Base-by-base conservation (phyloP, 106 monocot species). In the Dioscorea alata region DNA sequence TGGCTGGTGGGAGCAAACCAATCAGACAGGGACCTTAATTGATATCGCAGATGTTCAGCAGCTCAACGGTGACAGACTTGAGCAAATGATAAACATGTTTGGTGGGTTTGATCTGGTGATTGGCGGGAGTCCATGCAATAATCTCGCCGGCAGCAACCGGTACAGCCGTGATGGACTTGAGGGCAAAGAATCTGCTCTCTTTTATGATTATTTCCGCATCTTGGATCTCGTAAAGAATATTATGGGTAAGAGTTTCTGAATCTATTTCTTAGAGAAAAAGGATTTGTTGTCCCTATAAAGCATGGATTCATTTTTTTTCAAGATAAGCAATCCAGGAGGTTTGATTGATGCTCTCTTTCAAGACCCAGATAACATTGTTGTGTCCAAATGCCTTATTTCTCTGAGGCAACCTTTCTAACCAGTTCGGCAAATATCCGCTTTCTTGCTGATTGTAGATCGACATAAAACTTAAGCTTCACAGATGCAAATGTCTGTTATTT, bases 121-220 rank as follows among this genome's bases (percentile, higher is more conserved):
- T 68, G 92, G 92, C 4, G 88, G 92, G 4, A 93, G 88, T 49
- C 88, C 88, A 0, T 94, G 94, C 70, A 94, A 91, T 54, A 94
- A 91, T 57, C 81, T 92, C 2, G 59, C 92, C 0, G 83, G 92
- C 15, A 94, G 90, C 68, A 94, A 94, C 72, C 77, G 94, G 7
- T 53, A 83, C 34, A 82, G 74, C 20, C 74, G 94, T 1, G 85
- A 85, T 66, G 94, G 94, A 13, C 59, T 94, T 14, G 81, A 91
- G 61, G 91, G 91, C 10, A 66, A 79, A 33, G 84, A 91, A 19
- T 91, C 91, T 6, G 72, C 81, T 17, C 65, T 94, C 0, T 94
- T 91, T 64, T 91, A 66, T 71, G 78, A 94, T 50, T 94, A 94
- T 48, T 78, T 83, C 59, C 73, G 94, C 18, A 91, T 94, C 23